A percentile compares a stretch with the other conserved stretches of the same genome.
Conservation (phyloP, 2,329 filamentous ascomycete species). For the Trichothecium roseum region DNA sequence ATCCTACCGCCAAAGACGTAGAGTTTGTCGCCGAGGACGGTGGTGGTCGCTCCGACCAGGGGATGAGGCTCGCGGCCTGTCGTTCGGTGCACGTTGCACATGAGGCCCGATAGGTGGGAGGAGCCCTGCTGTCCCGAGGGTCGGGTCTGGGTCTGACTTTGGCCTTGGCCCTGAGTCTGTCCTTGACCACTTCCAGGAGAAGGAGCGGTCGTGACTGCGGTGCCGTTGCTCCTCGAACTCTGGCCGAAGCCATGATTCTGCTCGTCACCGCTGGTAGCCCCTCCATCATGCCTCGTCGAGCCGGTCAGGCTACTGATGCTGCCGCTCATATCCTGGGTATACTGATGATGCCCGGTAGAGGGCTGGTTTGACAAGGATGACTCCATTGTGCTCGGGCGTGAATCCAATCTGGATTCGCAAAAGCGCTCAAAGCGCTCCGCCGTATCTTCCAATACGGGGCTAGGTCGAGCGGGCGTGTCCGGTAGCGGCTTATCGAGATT, state of each 20-base stretch:
- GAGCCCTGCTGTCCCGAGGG: slow-evolving; percentile 34
- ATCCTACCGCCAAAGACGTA: slow-evolving; percentile 93
- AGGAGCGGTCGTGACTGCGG: slow-evolving; percentile 38
- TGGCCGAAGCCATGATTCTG: slow-evolving; percentile 16
- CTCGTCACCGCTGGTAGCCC: slow-evolving; percentile 32
- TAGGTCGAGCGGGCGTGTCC: slow-evolving; percentile 29
- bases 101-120: slow-evolving; percentile 52
- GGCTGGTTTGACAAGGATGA: slow-evolving; percentile 23
- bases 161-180: background rate
- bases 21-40: slow-evolving; percentile 86
- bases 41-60: slow-evolving; percentile 89
- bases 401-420: slow-evolving; percentile 22
- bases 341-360: slow-evolving; percentile 22
- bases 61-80: slow-evolving; percentile 87
- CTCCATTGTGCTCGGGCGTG: slow-evolving; percentile 38
- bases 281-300: slow-evolving; percentile 28
- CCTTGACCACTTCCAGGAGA: slow-evolving; percentile 31
- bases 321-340: slow-evolving; percentile 27
- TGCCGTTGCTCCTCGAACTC: slow-evolving; percentile 40
- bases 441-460: slow-evolving; percentile 1
- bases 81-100: slow-evolving; percentile 70
- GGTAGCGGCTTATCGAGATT: slow-evolving; percentile 50
- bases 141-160: background rate
- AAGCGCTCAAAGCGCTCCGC: slow-evolving; percentile 4
- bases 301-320: slow-evolving; percentile 35